phyloP scores from a whole-genome alignment of 495 filamentous ascomycete genomes.

The Neurospora discreta region DNA sequence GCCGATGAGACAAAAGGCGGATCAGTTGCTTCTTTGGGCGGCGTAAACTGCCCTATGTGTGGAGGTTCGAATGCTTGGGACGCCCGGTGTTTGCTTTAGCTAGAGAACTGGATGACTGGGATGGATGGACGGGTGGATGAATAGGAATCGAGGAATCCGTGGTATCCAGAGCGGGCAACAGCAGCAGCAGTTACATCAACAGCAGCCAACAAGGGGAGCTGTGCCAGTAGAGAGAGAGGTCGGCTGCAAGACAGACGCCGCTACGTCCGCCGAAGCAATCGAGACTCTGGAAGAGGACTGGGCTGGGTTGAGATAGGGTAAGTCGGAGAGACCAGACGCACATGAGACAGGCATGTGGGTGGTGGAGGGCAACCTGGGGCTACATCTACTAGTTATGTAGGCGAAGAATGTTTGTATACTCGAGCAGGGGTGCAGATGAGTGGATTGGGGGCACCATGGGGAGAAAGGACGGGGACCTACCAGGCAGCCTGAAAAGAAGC shows the following conservation, averaged over 20 bases:
- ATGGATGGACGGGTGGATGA: background rate
- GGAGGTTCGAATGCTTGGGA: constrained; percentile 8
- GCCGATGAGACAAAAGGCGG: background rate
- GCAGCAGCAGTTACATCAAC: constrained; percentile 8
- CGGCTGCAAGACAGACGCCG: constrained; percentile 23
- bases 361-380: constrained; percentile 19
- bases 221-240: constrained; percentile 17
- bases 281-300: constrained; percentile 8
- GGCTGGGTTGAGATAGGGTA: constrained; percentile 7
- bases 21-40: background rate
- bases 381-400: constrained; percentile 19
- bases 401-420: constrained; percentile 16
- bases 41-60: constrained; percentile 1
- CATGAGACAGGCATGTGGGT: constrained; percentile 16
- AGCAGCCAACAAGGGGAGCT: constrained; percentile 17
- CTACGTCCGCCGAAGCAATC: constrained; percentile 15
- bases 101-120: background rate
- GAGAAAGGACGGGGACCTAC: constrained; percentile 1
- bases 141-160: background rate
- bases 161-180: constrained; percentile 9
- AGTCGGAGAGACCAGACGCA: constrained; percentile 17
- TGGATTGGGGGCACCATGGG: constrained; percentile 6
- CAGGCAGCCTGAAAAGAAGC: background rate
- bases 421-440: constrained; percentile 15
- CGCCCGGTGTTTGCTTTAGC: background rate